These are phyloP conservation scores for Aspergillus haitiensis DNA, from an alignment of 495 filamentous ascomycete species.

Conservation along the genomic window DNA sequence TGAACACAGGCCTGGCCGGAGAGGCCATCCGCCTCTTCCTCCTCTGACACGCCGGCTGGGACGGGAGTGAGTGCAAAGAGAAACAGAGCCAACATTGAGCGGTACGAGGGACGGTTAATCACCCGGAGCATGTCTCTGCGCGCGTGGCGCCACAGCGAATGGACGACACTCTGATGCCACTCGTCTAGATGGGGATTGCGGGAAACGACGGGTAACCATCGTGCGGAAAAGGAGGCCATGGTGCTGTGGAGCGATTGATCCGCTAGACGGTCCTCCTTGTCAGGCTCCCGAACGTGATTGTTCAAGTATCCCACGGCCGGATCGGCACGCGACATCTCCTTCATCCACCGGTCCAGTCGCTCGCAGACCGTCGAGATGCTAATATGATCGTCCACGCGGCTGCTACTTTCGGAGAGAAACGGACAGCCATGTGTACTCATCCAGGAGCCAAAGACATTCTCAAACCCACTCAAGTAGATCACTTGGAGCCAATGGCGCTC, in stretches of 20 bases:
- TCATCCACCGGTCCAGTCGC: slow-evolving; percentile 12
- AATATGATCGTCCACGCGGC: slow-evolving; percentile 1
- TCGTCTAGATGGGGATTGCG: neutral
- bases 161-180: neutral
- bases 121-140: slow-evolving; percentile 13
- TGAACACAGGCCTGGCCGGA: slow-evolving; percentile 12
- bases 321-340: neutral
- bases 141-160: slow-evolving; percentile 4
- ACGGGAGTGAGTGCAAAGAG: slow-evolving; percentile 14
- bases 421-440: slow-evolving; percentile 14
- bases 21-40: slow-evolving; percentile 9
- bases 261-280: neutral
- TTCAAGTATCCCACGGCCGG: neutral
- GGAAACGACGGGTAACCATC: slow-evolving; percentile 9
- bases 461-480: slow-evolving; percentile 3
- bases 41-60: slow-evolving; percentile 1
- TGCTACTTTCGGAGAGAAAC: slow-evolving; percentile 4
- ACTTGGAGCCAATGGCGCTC: neutral
- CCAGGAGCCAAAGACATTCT: slow-evolving; percentile 10
- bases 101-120: slow-evolving; percentile 10
- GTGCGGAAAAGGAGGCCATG: slow-evolving; percentile 5
- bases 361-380: slow-evolving; percentile 8
- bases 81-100: slow-evolving; percentile 10
- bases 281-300: neutral
- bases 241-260: slow-evolving; percentile 7